Evolutionary conservation across 768 basidiomycete species (phyloP), one percentile per base, ranked within the genome.

Genomic region (Podaxis pistillaris): DNA sequence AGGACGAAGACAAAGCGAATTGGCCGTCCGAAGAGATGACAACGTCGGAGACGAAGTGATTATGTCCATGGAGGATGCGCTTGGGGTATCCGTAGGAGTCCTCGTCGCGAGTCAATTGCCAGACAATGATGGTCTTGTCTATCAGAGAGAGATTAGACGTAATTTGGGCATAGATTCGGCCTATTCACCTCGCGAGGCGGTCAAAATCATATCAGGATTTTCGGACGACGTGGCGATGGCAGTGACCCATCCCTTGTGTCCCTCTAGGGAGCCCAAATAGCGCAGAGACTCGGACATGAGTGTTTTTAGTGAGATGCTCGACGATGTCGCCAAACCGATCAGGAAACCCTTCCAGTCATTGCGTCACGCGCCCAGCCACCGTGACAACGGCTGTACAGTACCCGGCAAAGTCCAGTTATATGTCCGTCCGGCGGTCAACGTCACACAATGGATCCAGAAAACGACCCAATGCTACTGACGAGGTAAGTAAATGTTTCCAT

Each of bases 121-220:
- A 99, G 74, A 98, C 95, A 75, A 99, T 98, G 83, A 98, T 93
- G 60, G 94, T 97, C 87, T 97, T 98, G 90, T 99, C 97, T 96
- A 75, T 66, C 67, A 66, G 68, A 66, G 54, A 58, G 68, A 69
- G 47, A 71, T 68, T 70, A 69, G 67, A 67, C 71, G 68, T 63
- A 61, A 57, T 65, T 67, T 60, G 63, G 63, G 66, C 40, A 71
- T 62, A 68, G 68, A 58, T 64, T 47, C 62, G 58, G 46, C 65
- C 66, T 83, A 62, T 56, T 56, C 46, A 97, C 95, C 95, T 81
- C 97, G 88, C 66, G 97, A 98, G 68, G 96, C 94, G 68, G 96
- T 97, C 77, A 99, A 80, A 79, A 99, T 96, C 90, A 97, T 93
- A 77, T 99, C 96, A 52, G 96, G 97, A 83, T 96, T 98, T 84